Base-by-base conservation (phyloP, 2,329 filamentous ascomycete genomes). In the Fusarium hainanense region DNA sequence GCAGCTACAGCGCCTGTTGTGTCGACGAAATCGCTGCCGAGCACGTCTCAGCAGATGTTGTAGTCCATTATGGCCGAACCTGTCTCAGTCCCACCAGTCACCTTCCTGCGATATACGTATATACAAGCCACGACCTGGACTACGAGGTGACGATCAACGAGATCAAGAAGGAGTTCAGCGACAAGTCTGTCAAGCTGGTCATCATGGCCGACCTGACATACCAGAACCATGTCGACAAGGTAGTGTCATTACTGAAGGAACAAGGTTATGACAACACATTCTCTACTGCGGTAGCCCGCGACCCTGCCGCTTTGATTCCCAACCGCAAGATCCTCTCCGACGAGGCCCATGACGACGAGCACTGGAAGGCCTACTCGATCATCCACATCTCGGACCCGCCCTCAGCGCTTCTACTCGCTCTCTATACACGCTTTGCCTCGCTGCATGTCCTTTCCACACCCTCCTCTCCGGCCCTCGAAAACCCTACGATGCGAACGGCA, bases 1-100 rank as follows among this genome's bases (percentile, higher is more conserved):
- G 96, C 4, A 98, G 95, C 3, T 99, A 98, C 80, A 97, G 96
- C 63, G 91, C 95, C 1, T 99, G 96, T 81, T 99, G 96, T 76
- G 94, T 98, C 20, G 96, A 99, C 76, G 96, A 99, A 82, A 91
- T 98, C 42, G 96, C 96, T 0, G 96, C 96, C 4, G 94, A 99
- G 79, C 96, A 99, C 78, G 92, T 93, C 18, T 87, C 93, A 74
- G 94, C 96, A 9, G 92, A 98, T 66, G 93, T 94, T 0, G 92
- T 98, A 2, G 91, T 99, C 16, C 96, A 99, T 78, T 99, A 98
- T 74, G 96, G 96, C 5, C 87, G 96, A 54, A 92, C 95, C 0
- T 99, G 96, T 77, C 85, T 99, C 25, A 98, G 94, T 10, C 95
- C 95, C 1, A 97, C 95, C 0, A 92, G 92, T 13, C 85, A 94